phyloP scores from a whole-genome alignment of 768 basidiomycete species.

The Dictyophora rubrovolvata region DNA sequence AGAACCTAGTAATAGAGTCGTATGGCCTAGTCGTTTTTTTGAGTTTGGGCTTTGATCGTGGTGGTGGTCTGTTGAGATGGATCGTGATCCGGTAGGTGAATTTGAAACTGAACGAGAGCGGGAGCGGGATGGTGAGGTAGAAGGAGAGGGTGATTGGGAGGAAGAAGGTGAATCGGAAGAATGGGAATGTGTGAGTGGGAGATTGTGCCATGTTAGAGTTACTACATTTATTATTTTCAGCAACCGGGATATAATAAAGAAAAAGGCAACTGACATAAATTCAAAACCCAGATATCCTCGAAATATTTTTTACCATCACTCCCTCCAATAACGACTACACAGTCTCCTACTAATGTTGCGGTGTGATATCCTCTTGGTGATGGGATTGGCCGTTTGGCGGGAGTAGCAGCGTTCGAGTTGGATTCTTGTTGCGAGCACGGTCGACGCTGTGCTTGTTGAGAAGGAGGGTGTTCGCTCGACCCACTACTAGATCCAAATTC shows the following conservation, averaged over 20 bases:
- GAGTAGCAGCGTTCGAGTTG: neutral
- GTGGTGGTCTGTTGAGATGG: conserved; percentile 24
- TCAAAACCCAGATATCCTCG: conserved; percentile 77
- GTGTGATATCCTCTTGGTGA: conserved; percentile 80
- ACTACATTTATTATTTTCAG: conserved; percentile 34
- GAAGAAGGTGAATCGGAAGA: too few relatives aligned
- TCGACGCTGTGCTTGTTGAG: too few relatives aligned
- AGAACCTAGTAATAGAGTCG: conserved; percentile 82
- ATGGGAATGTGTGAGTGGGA: too few relatives aligned
- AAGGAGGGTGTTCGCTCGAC: neutral
- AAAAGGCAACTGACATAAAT: conserved; percentile 57
- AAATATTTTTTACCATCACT: conserved; percentile 87
- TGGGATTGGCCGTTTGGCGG: conserved; percentile 27
- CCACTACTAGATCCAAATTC: neutral
- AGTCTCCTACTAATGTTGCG: conserved; percentile 73
- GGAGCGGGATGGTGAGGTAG: conserved; percentile 17
- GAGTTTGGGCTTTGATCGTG: conserved; percentile 22
- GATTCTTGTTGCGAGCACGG: neutral
- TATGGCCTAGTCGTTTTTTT: conserved; percentile 70
- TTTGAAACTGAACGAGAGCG: conserved; percentile 19
- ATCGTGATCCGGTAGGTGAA: neutral
- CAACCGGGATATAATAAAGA: conserved; percentile 4
- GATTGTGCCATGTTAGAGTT: conserved; percentile 23
- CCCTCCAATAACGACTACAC: conserved; percentile 85
- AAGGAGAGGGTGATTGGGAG: too few relatives aligned